These are phyloP conservation scores for Lactifluus echinatus DNA, from an alignment of 768 basidiomycete genomes.

Conservation along the genomic window DNA sequence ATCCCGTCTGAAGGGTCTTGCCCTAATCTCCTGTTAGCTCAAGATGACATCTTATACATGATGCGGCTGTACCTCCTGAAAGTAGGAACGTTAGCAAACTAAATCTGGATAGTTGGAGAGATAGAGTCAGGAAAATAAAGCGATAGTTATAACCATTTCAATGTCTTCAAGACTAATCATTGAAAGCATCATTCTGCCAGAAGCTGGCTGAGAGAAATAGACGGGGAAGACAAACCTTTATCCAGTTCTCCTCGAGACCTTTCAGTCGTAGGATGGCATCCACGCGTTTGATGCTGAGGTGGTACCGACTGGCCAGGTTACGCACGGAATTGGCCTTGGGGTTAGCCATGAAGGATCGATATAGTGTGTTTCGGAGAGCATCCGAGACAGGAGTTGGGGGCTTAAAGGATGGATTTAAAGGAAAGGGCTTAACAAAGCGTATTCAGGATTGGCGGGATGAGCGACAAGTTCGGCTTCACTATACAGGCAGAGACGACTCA, in stretches of 20 bases:
- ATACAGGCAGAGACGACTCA: constrained; percentile 29
- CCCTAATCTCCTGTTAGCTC: constrained; percentile 32
- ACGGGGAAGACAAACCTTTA: constrained; percentile 45
- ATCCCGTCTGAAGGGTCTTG: constrained; percentile 68
- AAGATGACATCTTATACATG: constrained; percentile 7
- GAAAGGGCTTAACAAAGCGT: constrained; percentile 60
- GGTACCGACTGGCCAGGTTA: constrained; percentile 49
- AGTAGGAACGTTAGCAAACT: constrained; percentile 18
- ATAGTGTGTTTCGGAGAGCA: constrained; percentile 46
- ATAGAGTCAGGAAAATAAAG: constrained; percentile 21
- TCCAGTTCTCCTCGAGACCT: constrained; percentile 62
- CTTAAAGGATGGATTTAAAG: constrained; percentile 74
- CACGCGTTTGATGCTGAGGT: constrained; percentile 67
- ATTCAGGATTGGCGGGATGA: constrained; percentile 13
- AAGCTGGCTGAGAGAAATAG: constrained; percentile 6
- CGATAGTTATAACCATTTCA: constrained; percentile 56
- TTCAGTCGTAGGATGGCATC: constrained; percentile 80
- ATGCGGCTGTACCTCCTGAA: constrained; percentile 20
- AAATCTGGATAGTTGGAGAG: not conserved
- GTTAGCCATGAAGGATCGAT: constrained; percentile 48
- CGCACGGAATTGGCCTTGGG: constrained; percentile 50
- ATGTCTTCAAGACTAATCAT: constrained; percentile 95
- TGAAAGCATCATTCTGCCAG: constrained; percentile 42
- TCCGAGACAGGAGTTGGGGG: constrained; percentile 75
- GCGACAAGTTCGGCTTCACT: not conserved